Conservation (phyloP, 2,329 filamentous ascomycete genomes). For the Intubia oerlemansii region DNA sequence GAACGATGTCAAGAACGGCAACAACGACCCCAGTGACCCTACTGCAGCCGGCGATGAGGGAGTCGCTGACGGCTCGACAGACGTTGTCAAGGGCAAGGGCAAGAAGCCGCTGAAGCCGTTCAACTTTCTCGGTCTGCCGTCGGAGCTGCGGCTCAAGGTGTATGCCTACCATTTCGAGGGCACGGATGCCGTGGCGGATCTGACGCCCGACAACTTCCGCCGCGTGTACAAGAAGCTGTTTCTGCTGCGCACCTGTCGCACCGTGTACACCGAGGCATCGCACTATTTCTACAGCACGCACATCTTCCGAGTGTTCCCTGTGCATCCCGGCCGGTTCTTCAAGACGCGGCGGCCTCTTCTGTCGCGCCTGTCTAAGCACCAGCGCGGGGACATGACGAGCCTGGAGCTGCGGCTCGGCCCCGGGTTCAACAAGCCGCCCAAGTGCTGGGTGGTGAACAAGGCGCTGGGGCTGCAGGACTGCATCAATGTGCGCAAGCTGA, state of each 20-base stretch:
- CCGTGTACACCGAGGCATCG: conserved; percentile 40
- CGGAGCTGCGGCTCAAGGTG: conserved; percentile 47
- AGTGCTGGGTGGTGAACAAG: conserved; percentile 46
- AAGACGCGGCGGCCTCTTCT: conserved; percentile 54
- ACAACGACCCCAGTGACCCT: no score
- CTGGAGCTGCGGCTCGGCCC: conserved; percentile 53
- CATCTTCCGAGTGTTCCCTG: conserved; percentile 45
- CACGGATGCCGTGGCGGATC: conserved; percentile 34
- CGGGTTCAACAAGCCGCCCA: conserved; percentile 49
- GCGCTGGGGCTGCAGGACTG: conserved; percentile 43
- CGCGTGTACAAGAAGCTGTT: conserved; percentile 35
- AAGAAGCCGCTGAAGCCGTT: conserved; percentile 23
- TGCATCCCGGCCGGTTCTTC: conserved; percentile 41
- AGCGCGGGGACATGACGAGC: conserved; percentile 37
- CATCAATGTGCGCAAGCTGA: conserved; percentile 32
- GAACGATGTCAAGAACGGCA: no score
- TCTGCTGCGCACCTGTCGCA: conserved; percentile 37
- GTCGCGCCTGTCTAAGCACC: conserved; percentile 37
- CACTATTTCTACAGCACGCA: conserved; percentile 43
- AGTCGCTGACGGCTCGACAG: not conserved
- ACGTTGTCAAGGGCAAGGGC: not conserved
- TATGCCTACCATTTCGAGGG: conserved; percentile 41
- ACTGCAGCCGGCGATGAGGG: not conserved
- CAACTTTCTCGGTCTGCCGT: conserved; percentile 43
- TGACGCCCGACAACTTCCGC: conserved; percentile 44